Base-by-base conservation (phyloP, 1,284 basidiomycete genomes). In the Ganoderma boninense region DNA sequence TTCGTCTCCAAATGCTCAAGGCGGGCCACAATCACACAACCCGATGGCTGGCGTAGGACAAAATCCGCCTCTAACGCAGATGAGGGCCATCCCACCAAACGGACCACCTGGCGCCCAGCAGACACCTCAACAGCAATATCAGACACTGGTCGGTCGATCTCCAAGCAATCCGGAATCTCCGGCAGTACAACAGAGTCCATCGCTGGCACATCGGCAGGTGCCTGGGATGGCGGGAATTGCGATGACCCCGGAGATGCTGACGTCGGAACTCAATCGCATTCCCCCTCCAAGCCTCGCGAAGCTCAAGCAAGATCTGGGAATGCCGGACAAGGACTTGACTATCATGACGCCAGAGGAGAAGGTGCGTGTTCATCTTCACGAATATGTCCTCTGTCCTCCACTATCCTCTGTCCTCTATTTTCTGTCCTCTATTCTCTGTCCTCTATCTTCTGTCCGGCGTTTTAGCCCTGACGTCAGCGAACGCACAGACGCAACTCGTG, bases 81-180 rank as follows among this genome's bases (percentile, higher is more conserved):
- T 87, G 75, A 78, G 80, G 4, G 79, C 80, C 11, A 89, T 90
- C 88, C 90, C 90, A 0, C 87, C 87, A 1, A 82, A 81, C 61
- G 80, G 80, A 4, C 80, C 76, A 13, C 82, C 82, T 59, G 82
- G 79, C 11, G 76, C 80, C 69, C 83, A 84, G 46, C 82, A 84
- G 26, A 79, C 81, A 6, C 84, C 86, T 14, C 85, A 84, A 38
- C 78, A 79, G 6, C 72, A 75, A 4, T 83, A 80, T 66, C 82
- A 82, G 20, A 82, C 82, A 65, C 73, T 78, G 14, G 85, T 77
- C 18, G 85, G 82, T 2, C 81, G 87, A 62, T 86, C 90, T 13
- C 87, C 88, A 11, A 91, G 89, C 76, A 84, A 89, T 64, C 84
- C 89, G 38, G 86, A 80, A 5, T 87, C 88, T 0, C 89, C 90